Conservation (phyloP, 2,329 filamentous ascomycete genomes). For the Nothophoma quercina region DNA sequence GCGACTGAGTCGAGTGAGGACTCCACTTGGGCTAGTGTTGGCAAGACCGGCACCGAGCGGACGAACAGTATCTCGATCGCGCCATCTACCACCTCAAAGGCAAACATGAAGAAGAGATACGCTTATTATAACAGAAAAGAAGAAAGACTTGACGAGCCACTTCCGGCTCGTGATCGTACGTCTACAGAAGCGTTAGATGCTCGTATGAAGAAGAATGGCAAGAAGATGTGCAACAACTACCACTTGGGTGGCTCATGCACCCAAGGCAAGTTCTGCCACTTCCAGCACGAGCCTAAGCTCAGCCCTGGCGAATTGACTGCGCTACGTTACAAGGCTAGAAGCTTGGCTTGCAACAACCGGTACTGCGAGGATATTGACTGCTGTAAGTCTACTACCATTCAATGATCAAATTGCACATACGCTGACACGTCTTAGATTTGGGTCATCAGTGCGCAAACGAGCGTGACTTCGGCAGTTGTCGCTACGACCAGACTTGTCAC, state of each 20-base stretch:
- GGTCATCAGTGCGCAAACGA: slow-evolving; percentile 52
- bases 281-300: slow-evolving; percentile 53
- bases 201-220: slow-evolving; percentile 40
- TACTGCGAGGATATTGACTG: slow-evolving; percentile 53
- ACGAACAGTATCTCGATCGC: slow-evolving; percentile 52
- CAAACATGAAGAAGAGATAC: slow-evolving; percentile 42
- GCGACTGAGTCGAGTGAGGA: slow-evolving; percentile 25
- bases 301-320: slow-evolving; percentile 48
- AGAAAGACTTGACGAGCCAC: slow-evolving; percentile 52
- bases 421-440: slow-evolving; percentile 29
- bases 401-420: neutral
- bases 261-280: slow-evolving; percentile 52
- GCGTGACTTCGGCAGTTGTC: slow-evolving; percentile 49
- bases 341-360: slow-evolving; percentile 48
- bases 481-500: slow-evolving; percentile 47
- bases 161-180: slow-evolving; percentile 41
- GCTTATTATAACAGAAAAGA: slow-evolving; percentile 54
- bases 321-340: slow-evolving; percentile 53
- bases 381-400: slow-evolving; percentile 33
- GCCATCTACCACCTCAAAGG: slow-evolving; percentile 22
- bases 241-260: slow-evolving; percentile 50
- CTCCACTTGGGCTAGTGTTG: slow-evolving; percentile 50
- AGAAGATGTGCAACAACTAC: slow-evolving; percentile 47
- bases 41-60: slow-evolving; percentile 42
- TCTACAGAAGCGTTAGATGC: slow-evolving; percentile 36